Percentiles rank a stretch among this genome's conserved stretches.
Conservation (phyloP, 768 basidiomycete species). For the Leccinum barrowsii region DNA sequence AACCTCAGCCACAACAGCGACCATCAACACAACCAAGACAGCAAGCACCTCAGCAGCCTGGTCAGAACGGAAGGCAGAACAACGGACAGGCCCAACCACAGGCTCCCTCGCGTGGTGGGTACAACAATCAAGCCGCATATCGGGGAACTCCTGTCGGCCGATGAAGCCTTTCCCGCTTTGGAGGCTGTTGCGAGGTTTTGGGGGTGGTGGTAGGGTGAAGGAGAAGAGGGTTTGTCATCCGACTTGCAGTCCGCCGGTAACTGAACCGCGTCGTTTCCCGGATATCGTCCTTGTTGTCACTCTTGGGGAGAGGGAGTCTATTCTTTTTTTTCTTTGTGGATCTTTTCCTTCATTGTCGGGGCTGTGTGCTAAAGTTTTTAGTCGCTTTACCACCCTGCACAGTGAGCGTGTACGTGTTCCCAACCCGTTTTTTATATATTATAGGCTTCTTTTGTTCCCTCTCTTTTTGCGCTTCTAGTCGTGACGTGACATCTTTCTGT, state of each 20-base stretch:
- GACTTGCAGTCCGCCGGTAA: constrained; percentile 11
- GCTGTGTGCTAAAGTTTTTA: constrained; percentile 13
- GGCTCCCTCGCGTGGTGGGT: constrained; percentile 19
- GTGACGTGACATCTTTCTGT: constrained; percentile 17
- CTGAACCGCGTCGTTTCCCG: constrained; percentile 11
- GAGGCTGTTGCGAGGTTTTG: not conserved
- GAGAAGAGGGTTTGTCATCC: constrained; percentile 6
- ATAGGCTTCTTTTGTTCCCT: constrained; percentile 21
- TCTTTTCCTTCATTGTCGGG: constrained; percentile 11
- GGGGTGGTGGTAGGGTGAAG: not conserved
- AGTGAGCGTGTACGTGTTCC: constrained; percentile 24
- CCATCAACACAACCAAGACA: constrained; percentile 27
- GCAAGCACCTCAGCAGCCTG: constrained; percentile 25
- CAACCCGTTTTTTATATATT: constrained; percentile 29
- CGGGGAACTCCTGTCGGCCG: constrained; percentile 28
- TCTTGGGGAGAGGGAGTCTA: constrained; percentile 10
- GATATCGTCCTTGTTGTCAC: constrained; percentile 11
- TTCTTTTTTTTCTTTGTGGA: constrained; percentile 9
- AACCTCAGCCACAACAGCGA: constrained; percentile 31
- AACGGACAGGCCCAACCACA: constrained; percentile 23
- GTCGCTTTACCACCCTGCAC: constrained; percentile 6
- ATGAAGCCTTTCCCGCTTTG: constrained; percentile 13
- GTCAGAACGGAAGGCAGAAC: constrained; percentile 29
- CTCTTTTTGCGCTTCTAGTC: constrained; percentile 15
- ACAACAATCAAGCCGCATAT: constrained; percentile 24